These are phyloP conservation scores for Panicum virgatum DNA, from an alignment of 202 grass and related monocot species.

Conservation along the genomic window DNA sequence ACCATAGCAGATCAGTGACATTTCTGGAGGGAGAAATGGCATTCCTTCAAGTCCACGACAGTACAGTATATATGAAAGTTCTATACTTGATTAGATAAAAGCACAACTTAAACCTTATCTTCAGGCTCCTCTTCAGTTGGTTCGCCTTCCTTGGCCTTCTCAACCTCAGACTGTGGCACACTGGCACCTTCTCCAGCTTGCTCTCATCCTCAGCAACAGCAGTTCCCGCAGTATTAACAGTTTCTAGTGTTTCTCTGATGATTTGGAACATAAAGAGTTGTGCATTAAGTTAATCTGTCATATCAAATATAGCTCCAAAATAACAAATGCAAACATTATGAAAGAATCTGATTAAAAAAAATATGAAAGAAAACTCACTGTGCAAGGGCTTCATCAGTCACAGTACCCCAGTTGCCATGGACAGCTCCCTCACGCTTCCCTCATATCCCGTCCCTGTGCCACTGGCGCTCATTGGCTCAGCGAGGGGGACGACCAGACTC, in stretches of 20 bases:
- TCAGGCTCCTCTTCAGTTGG: constrained; percentile 48
- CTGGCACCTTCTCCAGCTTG: constrained; percentile 41
- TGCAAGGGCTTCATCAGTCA: constrained; percentile 51
- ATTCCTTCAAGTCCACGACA: neutral
- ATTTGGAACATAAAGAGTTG: neutral
- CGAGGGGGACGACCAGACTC: constrained; percentile 37
- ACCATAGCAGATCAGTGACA: neutral
- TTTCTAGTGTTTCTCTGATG: constrained; percentile 37
- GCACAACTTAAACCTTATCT: constrained; percentile 45
- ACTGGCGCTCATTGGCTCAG: constrained; percentile 64
- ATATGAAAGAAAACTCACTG: constrained; percentile 42
- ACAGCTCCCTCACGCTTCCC: constrained; percentile 73
- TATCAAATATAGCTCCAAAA: neutral
- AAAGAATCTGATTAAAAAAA: neutral
- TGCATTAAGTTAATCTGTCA: neutral
- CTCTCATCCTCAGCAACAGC: constrained; percentile 26
- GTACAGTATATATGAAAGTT: neutral
- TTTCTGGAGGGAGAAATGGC: neutral
- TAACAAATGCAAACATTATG: constrained; percentile 8
- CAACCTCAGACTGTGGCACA: constrained; percentile 33
- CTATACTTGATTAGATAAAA: neutral
- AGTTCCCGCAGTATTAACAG: constrained; percentile 21
- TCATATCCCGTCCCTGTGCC: constrained; percentile 63
- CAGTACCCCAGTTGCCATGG: constrained; percentile 67
- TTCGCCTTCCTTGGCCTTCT: constrained; percentile 49